Evolutionary conservation across 371 early-diverging fungal species (phyloP), one percentile per base, ranked within the genome.

Genomic region (Parasitella parasitica): DNA sequence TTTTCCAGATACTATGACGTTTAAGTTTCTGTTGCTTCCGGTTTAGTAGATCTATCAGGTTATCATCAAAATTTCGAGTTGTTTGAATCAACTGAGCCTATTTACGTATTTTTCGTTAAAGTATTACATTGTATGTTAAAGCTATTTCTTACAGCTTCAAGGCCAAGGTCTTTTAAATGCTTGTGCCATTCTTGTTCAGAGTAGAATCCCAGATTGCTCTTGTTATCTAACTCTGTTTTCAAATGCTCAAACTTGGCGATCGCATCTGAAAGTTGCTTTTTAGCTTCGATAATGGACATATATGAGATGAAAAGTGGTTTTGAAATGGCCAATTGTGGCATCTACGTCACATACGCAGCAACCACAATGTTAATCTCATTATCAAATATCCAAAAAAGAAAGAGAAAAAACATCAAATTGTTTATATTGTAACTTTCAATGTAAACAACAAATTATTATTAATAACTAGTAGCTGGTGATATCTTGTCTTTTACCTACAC

Each of bases 71-170:
- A 4, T 63, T 13, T 36, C 55, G 60, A 35, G 54, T 57, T 30
- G 27, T 49, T 48, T 64, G 57, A n/a, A 64, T 54, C 30, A 71
- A 32, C 24, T 61, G 52, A 24, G 59, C 67, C 71, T 71, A 24
- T 12, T 46, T 12, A 11, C 32, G 28, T 13, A 20, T 18, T n/a
- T 43, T 24, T 4, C 18, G n/a, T n/a, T n/a, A n/a, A n/a, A n/a
- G n/a, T 24, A 18, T 53, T n/a, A 9, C 22, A 56, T 12, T 8
- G 8, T 34, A 20, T 15, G 54, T 12, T 26, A 37, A 39, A n/a
- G n/a, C n/a, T 3, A 24, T 6, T 3, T 41, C 38, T 59, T 53
- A 68, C 69, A 11, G 69, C 27, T 38, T 69, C 54, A 34, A 53
- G 55, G 7, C 69, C 69, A 0, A 69, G 8, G 13, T 34, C 28